phyloP scores from a whole-genome alignment of 257 asterid species.

The Solanum tarapatanum region DNA sequence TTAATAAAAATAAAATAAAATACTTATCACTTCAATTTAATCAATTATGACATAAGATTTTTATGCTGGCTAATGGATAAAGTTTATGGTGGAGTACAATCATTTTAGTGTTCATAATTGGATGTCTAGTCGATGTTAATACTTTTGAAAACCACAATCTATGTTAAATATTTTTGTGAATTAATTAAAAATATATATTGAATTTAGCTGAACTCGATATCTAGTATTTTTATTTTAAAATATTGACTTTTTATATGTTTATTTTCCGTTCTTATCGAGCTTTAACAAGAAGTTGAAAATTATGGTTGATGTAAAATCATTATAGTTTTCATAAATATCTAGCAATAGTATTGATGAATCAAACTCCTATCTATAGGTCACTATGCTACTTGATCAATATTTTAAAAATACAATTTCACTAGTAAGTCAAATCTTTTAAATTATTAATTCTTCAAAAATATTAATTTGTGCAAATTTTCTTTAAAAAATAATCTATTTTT shows the following conservation, averaged over 20 bases:
- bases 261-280: background rate
- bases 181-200: background rate
- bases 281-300: background rate
- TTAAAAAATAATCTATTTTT: background rate
- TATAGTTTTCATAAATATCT: background rate
- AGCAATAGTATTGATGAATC: background rate
- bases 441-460: no score
- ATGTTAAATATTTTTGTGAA: background rate
- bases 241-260: no score
- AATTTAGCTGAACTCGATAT: background rate
- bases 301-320: background rate
- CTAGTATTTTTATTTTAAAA: background rate
- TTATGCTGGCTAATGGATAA: background rate
- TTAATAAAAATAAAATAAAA: background rate
- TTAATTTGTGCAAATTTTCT: no score
- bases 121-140: background rate
- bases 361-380: background rate
- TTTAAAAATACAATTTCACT: background rate
- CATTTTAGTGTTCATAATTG: background rate
- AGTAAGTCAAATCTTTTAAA: no score
- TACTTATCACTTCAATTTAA: background rate
- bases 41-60: background rate
- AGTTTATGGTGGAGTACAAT: background rate
- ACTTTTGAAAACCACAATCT: no score
- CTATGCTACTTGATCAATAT: background rate